Base-by-base conservation (phyloP, 805 yeast species). In the Hanseniaspora pseudoguilliermondii region DNA sequence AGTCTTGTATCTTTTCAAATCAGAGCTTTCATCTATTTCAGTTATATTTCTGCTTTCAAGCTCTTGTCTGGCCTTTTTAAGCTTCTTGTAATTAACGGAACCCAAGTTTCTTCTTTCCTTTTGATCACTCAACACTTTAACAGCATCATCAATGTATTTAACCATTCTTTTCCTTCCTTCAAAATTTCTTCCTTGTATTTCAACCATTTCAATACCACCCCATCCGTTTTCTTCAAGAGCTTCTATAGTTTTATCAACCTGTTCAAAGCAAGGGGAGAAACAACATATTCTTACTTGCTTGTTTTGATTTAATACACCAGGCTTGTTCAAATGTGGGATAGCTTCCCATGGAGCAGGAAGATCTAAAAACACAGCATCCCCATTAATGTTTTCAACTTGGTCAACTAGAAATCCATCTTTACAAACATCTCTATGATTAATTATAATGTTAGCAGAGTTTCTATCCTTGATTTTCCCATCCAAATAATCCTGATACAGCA, bases 291-390 rank as follows among this genome's bases (percentile, higher is more conserved):
- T 81, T 23, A 81, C 86, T 29, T 75, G 73, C 55, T 75, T 72
- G 20, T 70, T 70, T 9, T 71, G 67, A 9, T 84, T 71, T 16
- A 86, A 75, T 0, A 85, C 95, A 35, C 64, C 61, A 0, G 60
- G 41, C 2, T 62, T 52, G 13, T 74, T 70, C 47, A 91, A 70
- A 68, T 84, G 83, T 7, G 88, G 87, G 54, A 93, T 84, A 6
- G 98, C 98, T 39, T 81, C 81, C 97, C 97, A 91, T 9, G 99
- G 98, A 5, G 96, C 82, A 3, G 99, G 99, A 49, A 93, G 75
- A 66, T 93, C 99, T 59, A 93, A 74, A 64, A 93, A 93, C 0
- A 93, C 79, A 2, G 83, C 82, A 57, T 83, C 83, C 0, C 89
- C 95, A 42, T 76, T 69, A 6, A 57, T 62, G 44, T 69, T 69